phyloP scores from a whole-genome alignment of 2,329 filamentous ascomycete species.

The Pseudocercospora eumusae region DNA sequence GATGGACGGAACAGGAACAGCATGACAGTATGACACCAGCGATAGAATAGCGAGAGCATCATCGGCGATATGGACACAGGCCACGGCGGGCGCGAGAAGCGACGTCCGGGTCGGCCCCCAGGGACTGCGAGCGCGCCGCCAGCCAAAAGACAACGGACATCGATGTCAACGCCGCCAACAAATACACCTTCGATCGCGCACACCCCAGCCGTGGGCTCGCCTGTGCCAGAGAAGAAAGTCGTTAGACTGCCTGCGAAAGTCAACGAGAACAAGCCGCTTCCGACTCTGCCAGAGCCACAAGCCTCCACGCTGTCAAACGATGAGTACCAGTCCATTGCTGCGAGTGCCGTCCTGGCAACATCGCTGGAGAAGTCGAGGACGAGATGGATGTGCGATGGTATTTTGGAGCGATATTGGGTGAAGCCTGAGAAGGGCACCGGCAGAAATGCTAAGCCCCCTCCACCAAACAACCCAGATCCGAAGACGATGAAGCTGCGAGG shows the following conservation, averaged over 20 bases:
- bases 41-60: background rate
- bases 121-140: conserved; percentile 26
- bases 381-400: conserved; percentile 66
- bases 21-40: background rate
- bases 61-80: conserved; percentile 14
- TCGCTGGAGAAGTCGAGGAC: conserved; percentile 72
- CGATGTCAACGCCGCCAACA: conserved; percentile 18
- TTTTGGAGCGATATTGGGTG: conserved; percentile 77
- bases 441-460: conserved; percentile 62
- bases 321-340: conserved; percentile 72
- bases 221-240: conserved; percentile 32
- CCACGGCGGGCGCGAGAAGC: conserved; percentile 29
- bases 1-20: background rate
- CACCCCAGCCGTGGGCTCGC: conserved; percentile 18
- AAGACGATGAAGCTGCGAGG: conserved; percentile 59
- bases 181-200: conserved; percentile 10
- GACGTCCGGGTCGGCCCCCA: conserved; percentile 31
- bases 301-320: conserved; percentile 61
- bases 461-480: conserved; percentile 39
- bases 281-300: conserved; percentile 69
- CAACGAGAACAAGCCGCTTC: conserved; percentile 66
- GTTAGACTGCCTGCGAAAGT: conserved; percentile 61
- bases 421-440: conserved; percentile 70
- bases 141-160: conserved; percentile 30
- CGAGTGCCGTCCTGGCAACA: conserved; percentile 74